A percentile compares a stretch with the other conserved stretches of the same genome.
Conservation (phyloP, 2,329 filamentous ascomycete genomes). For the Hypoxylon sp. region DNA sequence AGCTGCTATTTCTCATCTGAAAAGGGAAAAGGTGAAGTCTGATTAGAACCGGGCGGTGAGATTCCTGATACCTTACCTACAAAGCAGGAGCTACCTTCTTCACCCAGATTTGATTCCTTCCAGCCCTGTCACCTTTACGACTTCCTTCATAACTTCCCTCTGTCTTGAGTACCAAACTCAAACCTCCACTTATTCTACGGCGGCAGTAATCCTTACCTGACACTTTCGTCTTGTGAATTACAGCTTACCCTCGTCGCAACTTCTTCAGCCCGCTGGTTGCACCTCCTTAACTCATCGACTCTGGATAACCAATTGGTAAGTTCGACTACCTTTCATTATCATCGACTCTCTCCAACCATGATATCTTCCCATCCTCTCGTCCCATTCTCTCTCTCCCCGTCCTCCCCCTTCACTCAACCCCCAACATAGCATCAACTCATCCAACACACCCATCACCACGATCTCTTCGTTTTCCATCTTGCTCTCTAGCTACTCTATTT, state of each 20-base stretch:
- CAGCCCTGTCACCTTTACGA: background rate
- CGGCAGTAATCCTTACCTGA: background rate
- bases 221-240: background rate
- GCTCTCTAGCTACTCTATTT: slow-evolving; percentile 73
- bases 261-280: background rate
- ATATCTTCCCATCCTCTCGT: slow-evolving; percentile 46
- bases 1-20: background rate
- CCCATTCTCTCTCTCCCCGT: slow-evolving; percentile 37
- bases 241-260: background rate
- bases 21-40: background rate
- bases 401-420: slow-evolving; percentile 51
- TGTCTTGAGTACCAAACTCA: background rate
- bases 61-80: background rate
- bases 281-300: background rate
- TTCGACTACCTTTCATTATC: slow-evolving; percentile 18
- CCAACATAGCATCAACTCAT: slow-evolving; percentile 65
- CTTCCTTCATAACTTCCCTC: background rate
- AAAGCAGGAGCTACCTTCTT: background rate
- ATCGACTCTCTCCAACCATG: slow-evolving; percentile 12
- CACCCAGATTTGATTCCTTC: background rate
- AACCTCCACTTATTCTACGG: background rate
- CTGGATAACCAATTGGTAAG: slow-evolving; percentile 29
- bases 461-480: slow-evolving; percentile 67
- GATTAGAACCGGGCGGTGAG: background rate
- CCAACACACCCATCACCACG: slow-evolving; percentile 57